Conservation (phyloP, 2,329 filamentous ascomycete genomes). For the Colletotrichum shisoi region DNA sequence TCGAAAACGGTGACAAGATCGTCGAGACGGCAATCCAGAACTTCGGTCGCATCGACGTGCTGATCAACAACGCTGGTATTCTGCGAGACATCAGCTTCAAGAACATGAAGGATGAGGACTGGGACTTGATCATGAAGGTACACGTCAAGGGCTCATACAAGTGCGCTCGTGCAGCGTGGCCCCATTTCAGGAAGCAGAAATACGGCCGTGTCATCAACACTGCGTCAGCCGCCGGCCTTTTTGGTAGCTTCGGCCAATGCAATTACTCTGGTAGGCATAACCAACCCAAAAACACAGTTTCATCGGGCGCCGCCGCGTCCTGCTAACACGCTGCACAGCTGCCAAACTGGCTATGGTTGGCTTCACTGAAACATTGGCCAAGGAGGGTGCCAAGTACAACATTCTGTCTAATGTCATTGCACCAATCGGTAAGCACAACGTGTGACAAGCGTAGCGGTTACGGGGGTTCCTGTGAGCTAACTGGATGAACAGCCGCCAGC, state of each 20-base stretch:
- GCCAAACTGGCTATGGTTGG: constrained; percentile 95
- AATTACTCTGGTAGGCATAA: constrained; percentile 79
- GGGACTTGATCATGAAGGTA: constrained; percentile 93
- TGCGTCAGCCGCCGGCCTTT: constrained; percentile 92
- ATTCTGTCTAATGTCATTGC: constrained; percentile 95
- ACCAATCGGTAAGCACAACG: constrained; percentile 67
- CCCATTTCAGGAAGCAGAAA: constrained; percentile 98
- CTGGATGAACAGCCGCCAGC: constrained; percentile 71
- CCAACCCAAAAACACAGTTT: too few species aligned
- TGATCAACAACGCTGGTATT: constrained; percentile 98
- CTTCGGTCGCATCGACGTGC: constrained; percentile 88
- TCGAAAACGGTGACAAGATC: constrained; percentile 92
- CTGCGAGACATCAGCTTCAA: constrained; percentile 95
- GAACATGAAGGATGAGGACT: constrained; percentile 97
- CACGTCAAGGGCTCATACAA: constrained; percentile 96
- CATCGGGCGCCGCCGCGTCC: background rate
- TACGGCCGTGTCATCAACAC: constrained; percentile 97
- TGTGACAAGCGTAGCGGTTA: constrained; percentile 24
- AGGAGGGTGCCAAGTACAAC: constrained; percentile 98
- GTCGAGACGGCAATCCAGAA: constrained; percentile 85
- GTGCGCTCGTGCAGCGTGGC: constrained; percentile 93
- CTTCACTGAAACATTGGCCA: constrained; percentile 96
- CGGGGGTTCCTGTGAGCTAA: constrained; percentile 16
- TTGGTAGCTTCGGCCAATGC: constrained; percentile 92
- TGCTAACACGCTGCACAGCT: constrained; percentile 55